These are phyloP conservation scores for Starmera amethionina DNA, from an alignment of 805 yeast species.

Conservation along the genomic window DNA sequence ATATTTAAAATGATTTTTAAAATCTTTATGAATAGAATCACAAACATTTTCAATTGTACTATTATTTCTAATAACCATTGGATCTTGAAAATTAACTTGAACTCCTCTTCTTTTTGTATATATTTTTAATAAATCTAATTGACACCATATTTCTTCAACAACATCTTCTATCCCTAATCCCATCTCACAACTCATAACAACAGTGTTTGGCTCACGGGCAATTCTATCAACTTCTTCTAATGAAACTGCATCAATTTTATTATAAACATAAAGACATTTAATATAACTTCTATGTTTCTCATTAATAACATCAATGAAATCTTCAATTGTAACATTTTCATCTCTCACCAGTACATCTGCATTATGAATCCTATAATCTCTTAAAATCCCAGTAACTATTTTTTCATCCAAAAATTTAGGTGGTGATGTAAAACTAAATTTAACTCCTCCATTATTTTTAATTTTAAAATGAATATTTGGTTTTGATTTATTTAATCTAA, in stretches of 20 bases:
- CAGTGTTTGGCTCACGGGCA: conserved; percentile 88
- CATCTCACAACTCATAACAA: conserved; percentile 86
- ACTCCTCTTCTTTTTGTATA: conserved; percentile 86
- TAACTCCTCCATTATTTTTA: conserved; percentile 88
- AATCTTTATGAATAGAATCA: conserved; percentile 85
- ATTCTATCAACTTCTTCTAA: conserved; percentile 88
- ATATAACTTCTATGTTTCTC: conserved; percentile 81
- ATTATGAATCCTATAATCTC: conserved; percentile 84
- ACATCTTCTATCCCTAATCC: conserved; percentile 82
- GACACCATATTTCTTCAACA: conserved; percentile 89
- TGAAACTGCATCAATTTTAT: conserved; percentile 92
- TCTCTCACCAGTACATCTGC: conserved; percentile 91
- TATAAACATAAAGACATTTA: conserved; percentile 87
- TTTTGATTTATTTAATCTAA: conserved; percentile 68
- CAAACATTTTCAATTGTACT: conserved; percentile 82
- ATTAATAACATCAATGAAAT: conserved; percentile 84
- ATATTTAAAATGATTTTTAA: conserved; percentile 85
- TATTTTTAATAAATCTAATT: conserved; percentile 67
- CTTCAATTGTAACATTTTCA: conserved; percentile 84
- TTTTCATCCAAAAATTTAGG: conserved; percentile 78
- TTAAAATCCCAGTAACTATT: conserved; percentile 62
- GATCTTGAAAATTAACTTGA: conserved; percentile 74
- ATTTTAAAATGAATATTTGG: conserved; percentile 72
- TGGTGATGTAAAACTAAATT: conserved; percentile 70
- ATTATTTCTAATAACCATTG: conserved; percentile 78